Evolutionary conservation across 1,139 yeast genomes (phyloP).

Genomic region (Ashbya aceris): DNA sequence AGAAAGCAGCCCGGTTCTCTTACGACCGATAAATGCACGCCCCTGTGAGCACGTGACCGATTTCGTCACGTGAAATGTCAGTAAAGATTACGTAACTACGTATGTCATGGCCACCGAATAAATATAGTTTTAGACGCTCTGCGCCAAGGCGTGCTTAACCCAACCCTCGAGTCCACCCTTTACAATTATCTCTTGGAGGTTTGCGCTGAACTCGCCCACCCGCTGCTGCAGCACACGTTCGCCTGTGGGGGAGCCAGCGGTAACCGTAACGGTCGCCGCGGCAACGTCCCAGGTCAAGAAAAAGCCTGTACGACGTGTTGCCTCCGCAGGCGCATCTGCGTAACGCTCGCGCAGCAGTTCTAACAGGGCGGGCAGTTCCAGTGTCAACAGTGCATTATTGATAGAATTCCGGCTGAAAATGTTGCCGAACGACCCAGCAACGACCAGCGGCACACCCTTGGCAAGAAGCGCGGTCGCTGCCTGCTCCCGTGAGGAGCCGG

Average conservation of each 20-base stretch:
- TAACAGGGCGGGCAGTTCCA: constrained; percentile 85
- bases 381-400: constrained; percentile 86
- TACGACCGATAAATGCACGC: too few species aligned
- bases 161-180: constrained; percentile 98
- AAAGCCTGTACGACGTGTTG: constrained; percentile 94
- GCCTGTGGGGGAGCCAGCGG: constrained; percentile 48
- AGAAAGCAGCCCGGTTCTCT: too few species aligned
- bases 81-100: too few species aligned
- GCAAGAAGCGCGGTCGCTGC: constrained; percentile 97
- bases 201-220: constrained; percentile 93
- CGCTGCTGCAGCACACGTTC: constrained; percentile 62
- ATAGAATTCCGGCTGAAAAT: constrained; percentile 92
- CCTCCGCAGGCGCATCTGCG: constrained; percentile 44
- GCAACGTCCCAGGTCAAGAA: constrained; percentile 88
- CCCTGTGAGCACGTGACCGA: too few species aligned
- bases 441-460: constrained; percentile 83
- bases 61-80: too few species aligned
- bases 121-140: too few species aligned
- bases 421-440: constrained; percentile 96
- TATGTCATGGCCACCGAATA: too few species aligned
- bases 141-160: constrained; percentile 44
- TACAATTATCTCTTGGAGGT: constrained; percentile 90
- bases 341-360: constrained; percentile 65
- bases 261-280: constrained; percentile 67
- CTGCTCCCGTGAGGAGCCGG: constrained; percentile 98